phyloP scores from a whole-genome alignment of 129 eudicot genomes.

The Ambrosia artemisiifolia region DNA sequence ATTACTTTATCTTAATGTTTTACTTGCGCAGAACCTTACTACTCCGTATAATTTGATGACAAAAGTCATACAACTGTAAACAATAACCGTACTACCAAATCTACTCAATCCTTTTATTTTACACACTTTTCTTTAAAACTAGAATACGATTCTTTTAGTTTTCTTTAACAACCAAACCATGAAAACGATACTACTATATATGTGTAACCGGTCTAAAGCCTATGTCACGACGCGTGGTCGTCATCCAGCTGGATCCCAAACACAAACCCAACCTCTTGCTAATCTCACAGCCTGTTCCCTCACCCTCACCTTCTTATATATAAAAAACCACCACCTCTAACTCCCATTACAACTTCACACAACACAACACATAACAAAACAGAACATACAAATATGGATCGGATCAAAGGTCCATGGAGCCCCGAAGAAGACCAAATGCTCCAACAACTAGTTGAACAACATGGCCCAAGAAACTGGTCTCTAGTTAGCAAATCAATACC shows the following conservation, averaged over 20 bases:
- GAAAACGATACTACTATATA: background rate
- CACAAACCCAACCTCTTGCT: slow-evolving; percentile 26
- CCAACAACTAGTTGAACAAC: slow-evolving; percentile 21
- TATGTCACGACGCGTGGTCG: slow-evolving; percentile 58
- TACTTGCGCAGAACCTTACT: no score
- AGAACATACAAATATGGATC: slow-evolving; percentile 29
- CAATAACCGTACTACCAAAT: no score
- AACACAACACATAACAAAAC: background rate
- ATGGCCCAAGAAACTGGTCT: slow-evolving; percentile 19
- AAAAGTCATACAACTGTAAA: no score
- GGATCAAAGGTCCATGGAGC: slow-evolving; percentile 82
- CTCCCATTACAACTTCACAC: slow-evolving; percentile 12
- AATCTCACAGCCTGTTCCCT: slow-evolving; percentile 28
- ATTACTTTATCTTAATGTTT: no score
- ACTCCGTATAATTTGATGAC: no score
- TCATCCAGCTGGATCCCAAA: slow-evolving; percentile 83
- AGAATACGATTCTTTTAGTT: background rate
- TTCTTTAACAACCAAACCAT: background rate
- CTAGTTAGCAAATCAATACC: slow-evolving; percentile 17
- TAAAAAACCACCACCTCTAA: background rate
- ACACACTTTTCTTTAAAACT: background rate
- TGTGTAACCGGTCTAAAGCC: slow-evolving; percentile 32
- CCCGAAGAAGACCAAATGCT: slow-evolving; percentile 59
- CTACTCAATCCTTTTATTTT: no score
- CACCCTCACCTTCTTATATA: slow-evolving; percentile 28